Evolutionary conservation across 768 basidiomycete genomes (phyloP), one percentile per base, ranked within the genome.

Genomic region (Mycena albidolilacea): DNA sequence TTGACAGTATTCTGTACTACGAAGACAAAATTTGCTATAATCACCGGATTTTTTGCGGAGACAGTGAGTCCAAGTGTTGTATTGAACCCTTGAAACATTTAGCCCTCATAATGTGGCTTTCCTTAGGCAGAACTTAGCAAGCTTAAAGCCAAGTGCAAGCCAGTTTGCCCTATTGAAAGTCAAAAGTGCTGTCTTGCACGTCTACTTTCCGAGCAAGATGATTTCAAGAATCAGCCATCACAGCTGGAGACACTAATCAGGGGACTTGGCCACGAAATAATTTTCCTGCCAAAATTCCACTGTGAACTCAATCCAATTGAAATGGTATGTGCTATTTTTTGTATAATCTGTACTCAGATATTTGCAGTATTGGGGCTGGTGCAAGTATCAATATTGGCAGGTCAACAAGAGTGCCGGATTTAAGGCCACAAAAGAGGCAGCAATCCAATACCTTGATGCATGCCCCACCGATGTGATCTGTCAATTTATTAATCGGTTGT

Each of bases 291-390:
- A 5, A 66, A 68, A 23, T 84, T 80, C 64, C 80, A 84, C 55
- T 82, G 82, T 64, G 80, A 85, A 72, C 77, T 84, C 8, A 85
- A 84, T 64, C 78, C 80, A 21, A 85, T 85, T 75, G 83, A 84
- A 70, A 80, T 81, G 79, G 78, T 80, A 67, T 0, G 67, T 35
- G 21, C 1, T 58, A n/a, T 41, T n/a, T 37, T 2, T 15, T 37
- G 10, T 15, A 15, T 0, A 12, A 55, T 55, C 3, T 4, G 1
- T 46, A 35, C 7, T n/a, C 23, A 43, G 19, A n/a, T 46, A 5
- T 12, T 37, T 12, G 19, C 8, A 80, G 80, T 82, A 84, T 57
- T 84, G 82, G 82, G 81, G 82, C 2, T 84, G 81, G 81, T 75
- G 67, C 60, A 85, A 84, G 67, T 85, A 83, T 65, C 66, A 77